phyloP scores from a whole-genome alignment of 495 filamentous ascomycete genomes.

The Penicillium simplicissimum region DNA sequence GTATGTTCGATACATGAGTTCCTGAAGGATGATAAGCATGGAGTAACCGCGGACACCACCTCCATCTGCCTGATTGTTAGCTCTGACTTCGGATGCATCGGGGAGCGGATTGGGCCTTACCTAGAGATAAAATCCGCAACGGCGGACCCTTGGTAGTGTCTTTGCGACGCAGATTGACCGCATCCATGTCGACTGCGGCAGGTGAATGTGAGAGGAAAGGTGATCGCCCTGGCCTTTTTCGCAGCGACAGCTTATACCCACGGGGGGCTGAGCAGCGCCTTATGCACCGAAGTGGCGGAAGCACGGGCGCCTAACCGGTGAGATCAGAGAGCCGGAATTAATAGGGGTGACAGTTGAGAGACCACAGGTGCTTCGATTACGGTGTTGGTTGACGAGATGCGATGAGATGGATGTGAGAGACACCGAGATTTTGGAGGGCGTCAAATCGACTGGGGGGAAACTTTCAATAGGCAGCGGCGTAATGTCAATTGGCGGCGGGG shows the following conservation, averaged over 20 bases:
- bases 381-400: slow-evolving; percentile 9
- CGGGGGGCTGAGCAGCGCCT: slow-evolving; percentile 33
- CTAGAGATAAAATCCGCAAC: slow-evolving; percentile 84
- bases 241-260: slow-evolving; percentile 33
- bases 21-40: slow-evolving; percentile 91
- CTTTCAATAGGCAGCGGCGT: slow-evolving; percentile 30
- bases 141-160: slow-evolving; percentile 96
- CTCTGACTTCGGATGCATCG: not conserved
- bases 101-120: slow-evolving; percentile 52
- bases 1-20: slow-evolving; percentile 92
- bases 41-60: slow-evolving; percentile 97
- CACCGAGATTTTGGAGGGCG: slow-evolving; percentile 2
- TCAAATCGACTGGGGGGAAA: not conserved
- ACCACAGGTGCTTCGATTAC: slow-evolving; percentile 16
- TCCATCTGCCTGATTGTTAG: slow-evolving; percentile 64
- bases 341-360: slow-evolving; percentile 21
- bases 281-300: slow-evolving; percentile 29
- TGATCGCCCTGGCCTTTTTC: slow-evolving; percentile 15
- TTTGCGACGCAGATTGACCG: slow-evolving; percentile 62
- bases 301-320: slow-evolving; percentile 26
- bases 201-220: slow-evolving; percentile 14
- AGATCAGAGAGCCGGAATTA: slow-evolving; percentile 18
- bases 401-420: slow-evolving; percentile 17
- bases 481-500: slow-evolving; percentile 14
- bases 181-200: slow-evolving; percentile 31